Percentiles rank a stretch among this genome's conserved stretches.
phyloP scores from a whole-genome alignment of 768 basidiomycete species.

The Suillus tomentosus region DNA sequence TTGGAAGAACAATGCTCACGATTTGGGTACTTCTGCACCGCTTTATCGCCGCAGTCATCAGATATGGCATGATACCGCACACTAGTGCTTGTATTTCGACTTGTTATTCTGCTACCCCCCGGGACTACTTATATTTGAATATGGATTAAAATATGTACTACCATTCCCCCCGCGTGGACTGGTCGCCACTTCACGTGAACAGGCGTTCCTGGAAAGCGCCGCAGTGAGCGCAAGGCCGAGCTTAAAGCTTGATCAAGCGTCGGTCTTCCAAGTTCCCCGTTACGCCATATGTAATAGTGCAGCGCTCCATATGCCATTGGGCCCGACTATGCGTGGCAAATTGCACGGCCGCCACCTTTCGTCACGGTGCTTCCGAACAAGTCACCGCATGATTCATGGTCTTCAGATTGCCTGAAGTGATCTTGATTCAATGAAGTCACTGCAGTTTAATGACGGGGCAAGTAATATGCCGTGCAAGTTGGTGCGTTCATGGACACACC shows the following conservation, averaged over 20 bases:
- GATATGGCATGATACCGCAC: background rate
- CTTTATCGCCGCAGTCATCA: background rate
- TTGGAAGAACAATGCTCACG: background rate
- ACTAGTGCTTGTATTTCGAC: background rate
- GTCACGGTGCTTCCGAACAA: background rate
- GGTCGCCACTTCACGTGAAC: background rate
- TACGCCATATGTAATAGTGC: too few species aligned
- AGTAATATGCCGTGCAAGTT: constrained; percentile 22
- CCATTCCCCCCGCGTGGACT: background rate
- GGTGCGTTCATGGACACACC: constrained; percentile 29
- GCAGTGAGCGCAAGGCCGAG: background rate
- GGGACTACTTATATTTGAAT: constrained; percentile 1
- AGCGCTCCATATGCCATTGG: too few species aligned
- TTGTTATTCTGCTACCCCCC: too few species aligned
- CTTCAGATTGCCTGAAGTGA: background rate
- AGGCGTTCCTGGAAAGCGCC: background rate
- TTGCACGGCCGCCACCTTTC: background rate
- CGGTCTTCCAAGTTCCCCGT: too few species aligned
- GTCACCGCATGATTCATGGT: background rate
- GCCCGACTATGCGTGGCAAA: background rate
- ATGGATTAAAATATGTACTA: background rate
- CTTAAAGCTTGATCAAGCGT: too few species aligned
- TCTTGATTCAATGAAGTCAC: constrained; percentile 5
- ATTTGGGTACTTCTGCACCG: background rate
- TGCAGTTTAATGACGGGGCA: constrained; percentile 29